phyloP scores from a whole-genome alignment of 2,329 filamentous ascomycete species.

The Didymella segeticola region DNA sequence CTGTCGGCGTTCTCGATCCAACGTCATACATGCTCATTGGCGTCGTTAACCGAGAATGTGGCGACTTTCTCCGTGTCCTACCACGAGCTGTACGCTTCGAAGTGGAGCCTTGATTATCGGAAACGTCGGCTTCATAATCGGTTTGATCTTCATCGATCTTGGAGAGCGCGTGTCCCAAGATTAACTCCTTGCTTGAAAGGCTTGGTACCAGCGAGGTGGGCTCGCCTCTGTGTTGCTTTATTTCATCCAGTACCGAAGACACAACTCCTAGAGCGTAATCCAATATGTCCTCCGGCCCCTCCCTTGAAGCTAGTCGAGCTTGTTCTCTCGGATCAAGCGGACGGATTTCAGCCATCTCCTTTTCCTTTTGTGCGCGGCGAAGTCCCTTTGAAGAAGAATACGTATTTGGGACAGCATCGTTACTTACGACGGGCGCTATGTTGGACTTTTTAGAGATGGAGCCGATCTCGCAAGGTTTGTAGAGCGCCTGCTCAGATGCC shows the following conservation, averaged over 20 bases:
- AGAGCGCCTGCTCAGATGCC: too few relatives aligned
- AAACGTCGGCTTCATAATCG: neutral
- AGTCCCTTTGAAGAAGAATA: neutral
- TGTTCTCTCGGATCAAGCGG: neutral
- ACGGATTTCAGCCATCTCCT: neutral
- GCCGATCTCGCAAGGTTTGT: too few relatives aligned
- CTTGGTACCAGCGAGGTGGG: neutral
- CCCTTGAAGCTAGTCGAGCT: neutral
- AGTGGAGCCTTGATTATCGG: neutral
- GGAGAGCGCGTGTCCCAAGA: neutral
- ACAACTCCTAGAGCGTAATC: too few relatives aligned
- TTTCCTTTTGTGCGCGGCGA: neutral
- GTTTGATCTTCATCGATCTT: neutral
- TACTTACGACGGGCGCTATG: too few relatives aligned
- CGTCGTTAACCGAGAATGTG: neutral
- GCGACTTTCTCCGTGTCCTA: neutral
- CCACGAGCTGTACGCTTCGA: neutral
- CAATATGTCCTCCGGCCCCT: neutral
- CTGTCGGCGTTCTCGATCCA: neutral
- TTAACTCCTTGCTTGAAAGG: neutral
- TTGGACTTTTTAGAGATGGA: neutral
- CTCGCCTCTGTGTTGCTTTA: neutral
- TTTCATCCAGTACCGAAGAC: neutral
- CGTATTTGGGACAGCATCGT: neutral
- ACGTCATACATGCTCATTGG: neutral